These are phyloP conservation scores for Salix udensis DNA, from an alignment of 345 rosid genomes.

Conservation along the genomic window DNA sequence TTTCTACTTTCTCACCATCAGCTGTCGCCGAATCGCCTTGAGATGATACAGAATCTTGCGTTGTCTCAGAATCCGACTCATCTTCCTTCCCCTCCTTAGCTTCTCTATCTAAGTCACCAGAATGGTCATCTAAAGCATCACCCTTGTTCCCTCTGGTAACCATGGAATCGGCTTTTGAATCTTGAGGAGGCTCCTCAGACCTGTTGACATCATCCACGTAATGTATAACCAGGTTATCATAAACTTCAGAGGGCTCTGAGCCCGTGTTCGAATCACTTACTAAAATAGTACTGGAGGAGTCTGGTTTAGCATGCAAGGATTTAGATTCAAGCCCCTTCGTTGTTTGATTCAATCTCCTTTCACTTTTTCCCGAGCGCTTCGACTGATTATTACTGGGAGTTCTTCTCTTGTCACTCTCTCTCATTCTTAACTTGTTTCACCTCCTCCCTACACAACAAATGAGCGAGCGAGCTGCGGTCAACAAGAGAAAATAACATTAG, in stretches of 20 bases:
- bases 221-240: conserved; percentile 52
- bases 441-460: conserved; percentile 16
- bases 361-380: conserved; percentile 49
- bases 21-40: conserved; percentile 38
- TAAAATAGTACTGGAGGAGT: conserved; percentile 19
- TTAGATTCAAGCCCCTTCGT: conserved; percentile 43
- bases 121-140: conserved; percentile 33
- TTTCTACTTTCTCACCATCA: conserved; percentile 53
- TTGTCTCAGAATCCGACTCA: conserved; percentile 53
- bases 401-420: conserved; percentile 56
- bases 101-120: conserved; percentile 44
- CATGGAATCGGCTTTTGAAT: conserved; percentile 21
- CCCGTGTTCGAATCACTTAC: conserved; percentile 58
- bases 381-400: conserved; percentile 46
- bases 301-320: conserved; percentile 39
- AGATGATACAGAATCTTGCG: conserved; percentile 53
- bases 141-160: conserved; percentile 22
- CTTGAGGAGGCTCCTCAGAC: conserved; percentile 33
- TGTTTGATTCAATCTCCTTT: conserved; percentile 39
- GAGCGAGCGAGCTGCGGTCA: conserved; percentile 3
- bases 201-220: conserved; percentile 61
- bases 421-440: conserved; percentile 27
- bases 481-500: conserved; percentile 6
- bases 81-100: conserved; percentile 41
- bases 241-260: conserved; percentile 54